These are phyloP conservation scores for Gossypium turneri DNA, from an alignment of 345 rosid species.

Conservation along the genomic window DNA sequence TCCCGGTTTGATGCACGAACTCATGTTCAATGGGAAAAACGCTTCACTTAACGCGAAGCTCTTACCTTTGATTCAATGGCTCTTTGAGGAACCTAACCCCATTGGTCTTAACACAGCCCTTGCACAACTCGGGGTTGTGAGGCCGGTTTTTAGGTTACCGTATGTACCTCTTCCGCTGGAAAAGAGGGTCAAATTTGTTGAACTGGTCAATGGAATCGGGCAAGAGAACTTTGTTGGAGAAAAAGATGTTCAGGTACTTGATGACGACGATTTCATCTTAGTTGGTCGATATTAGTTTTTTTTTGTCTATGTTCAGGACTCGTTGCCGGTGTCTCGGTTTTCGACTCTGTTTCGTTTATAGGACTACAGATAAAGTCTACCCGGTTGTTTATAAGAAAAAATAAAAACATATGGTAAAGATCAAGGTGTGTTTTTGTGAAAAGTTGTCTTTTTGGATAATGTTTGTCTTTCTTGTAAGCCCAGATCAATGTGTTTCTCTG, in stretches of 20 bases:
- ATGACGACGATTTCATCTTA: slow-evolving; percentile 67
- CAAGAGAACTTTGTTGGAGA: slow-evolving; percentile 75
- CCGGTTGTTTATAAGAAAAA: not conserved
- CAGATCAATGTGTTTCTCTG: no score
- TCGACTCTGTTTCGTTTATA: not conserved
- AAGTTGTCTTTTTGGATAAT: not conserved
- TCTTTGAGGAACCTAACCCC: slow-evolving; percentile 77
- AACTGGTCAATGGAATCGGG: slow-evolving; percentile 62
- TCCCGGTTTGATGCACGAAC: slow-evolving; percentile 59
- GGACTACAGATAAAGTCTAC: not conserved
- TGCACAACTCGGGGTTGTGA: slow-evolving; percentile 76
- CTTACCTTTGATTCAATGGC: slow-evolving; percentile 72
- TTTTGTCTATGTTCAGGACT: not conserved
- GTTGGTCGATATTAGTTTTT: slow-evolving; percentile 52
- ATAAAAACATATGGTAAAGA: not conserved
- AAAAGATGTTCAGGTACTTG: slow-evolving; percentile 60
- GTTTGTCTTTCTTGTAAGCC: not conserved
- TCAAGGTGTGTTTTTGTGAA: not conserved
- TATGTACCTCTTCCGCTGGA: slow-evolving; percentile 63
- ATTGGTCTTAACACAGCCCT: slow-evolving; percentile 82
- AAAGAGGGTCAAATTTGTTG: slow-evolving; percentile 65
- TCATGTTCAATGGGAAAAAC: slow-evolving; percentile 66
- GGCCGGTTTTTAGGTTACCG: slow-evolving; percentile 79
- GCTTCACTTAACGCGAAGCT: slow-evolving; percentile 53
- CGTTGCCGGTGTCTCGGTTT: not conserved